Evolutionary conservation across 768 basidiomycete species (phyloP).

Genomic region (Agaricus subrufescens): DNA sequence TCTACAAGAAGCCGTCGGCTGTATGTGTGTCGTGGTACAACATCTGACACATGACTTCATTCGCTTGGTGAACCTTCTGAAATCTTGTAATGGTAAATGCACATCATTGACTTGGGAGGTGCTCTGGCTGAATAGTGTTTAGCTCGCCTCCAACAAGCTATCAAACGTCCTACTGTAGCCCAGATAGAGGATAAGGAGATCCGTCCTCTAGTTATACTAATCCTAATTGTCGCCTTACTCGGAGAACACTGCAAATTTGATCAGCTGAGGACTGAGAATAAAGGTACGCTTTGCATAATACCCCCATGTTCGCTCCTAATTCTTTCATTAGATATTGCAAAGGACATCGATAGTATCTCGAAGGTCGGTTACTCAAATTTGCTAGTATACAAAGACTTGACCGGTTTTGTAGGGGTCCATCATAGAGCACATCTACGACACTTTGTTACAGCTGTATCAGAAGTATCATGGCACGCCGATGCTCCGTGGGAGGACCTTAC

Average conservation of each 20-base stretch:
- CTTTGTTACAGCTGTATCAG: constrained; percentile 67
- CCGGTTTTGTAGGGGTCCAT: constrained; percentile 53
- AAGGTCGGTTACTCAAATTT: constrained; percentile 29
- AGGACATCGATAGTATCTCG: constrained; percentile 56
- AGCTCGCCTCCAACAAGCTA: constrained; percentile 62
- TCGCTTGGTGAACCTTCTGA: constrained; percentile 72
- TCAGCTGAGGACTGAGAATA: constrained; percentile 53
- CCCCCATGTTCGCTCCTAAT: not conserved
- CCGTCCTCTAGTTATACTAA: constrained; percentile 60
- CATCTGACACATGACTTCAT: constrained; percentile 84
- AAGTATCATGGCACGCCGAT: constrained; percentile 48
- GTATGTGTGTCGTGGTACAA: constrained; percentile 82
- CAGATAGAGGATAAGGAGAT: constrained; percentile 44
- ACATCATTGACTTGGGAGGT: not conserved
- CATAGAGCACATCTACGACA: constrained; percentile 77
- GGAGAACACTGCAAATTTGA: constrained; percentile 92
- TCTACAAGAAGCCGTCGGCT: constrained; percentile 88
- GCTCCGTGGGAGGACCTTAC: constrained; percentile 69
- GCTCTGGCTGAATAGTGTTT: constrained; percentile 5
- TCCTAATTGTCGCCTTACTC: constrained; percentile 81
- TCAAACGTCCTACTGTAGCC: constrained; percentile 37
- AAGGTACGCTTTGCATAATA: constrained; percentile 38
- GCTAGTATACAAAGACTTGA: not conserved
- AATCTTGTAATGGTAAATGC: constrained; percentile 75
- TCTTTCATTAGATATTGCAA: constrained; percentile 39